Conservation (phyloP, 2,329 filamentous ascomycete species). For the Escovopsis sp. region DNA sequence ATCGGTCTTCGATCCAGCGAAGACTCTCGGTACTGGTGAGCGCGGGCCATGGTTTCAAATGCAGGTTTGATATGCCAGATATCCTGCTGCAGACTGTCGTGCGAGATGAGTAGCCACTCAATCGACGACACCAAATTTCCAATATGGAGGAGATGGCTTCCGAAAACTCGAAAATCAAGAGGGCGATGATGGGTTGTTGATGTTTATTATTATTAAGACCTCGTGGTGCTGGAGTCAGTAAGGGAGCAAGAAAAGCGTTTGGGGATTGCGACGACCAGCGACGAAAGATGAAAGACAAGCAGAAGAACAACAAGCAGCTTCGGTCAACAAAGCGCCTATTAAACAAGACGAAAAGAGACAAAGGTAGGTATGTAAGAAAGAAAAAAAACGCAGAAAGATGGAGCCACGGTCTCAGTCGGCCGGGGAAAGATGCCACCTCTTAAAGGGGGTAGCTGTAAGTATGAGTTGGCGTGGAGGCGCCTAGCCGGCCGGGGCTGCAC, state of each 20-base stretch:
- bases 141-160: not conserved
- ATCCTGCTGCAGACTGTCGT: conserved; percentile 4
- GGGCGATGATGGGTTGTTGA: conserved; percentile 3
- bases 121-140: not conserved
- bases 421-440: conserved; percentile 13
- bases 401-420: conserved; percentile 13
- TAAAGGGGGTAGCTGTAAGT: conserved; percentile 11
- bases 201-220: conserved; percentile 6
- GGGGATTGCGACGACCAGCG: conserved; percentile 22
- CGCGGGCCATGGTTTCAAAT: conserved; percentile 30
- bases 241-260: not conserved
- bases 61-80: conserved; percentile 18
- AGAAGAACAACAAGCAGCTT: conserved; percentile 17
- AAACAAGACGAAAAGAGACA: conserved; percentile 14
- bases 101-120: no score
- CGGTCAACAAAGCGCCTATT: conserved; percentile 29
- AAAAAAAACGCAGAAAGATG: conserved; percentile 20
- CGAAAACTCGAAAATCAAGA: not conserved
- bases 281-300: conserved; percentile 21
- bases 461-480: conserved; percentile 10
- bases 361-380: conserved; percentile 13
- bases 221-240: not conserved
- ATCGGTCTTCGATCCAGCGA: conserved; percentile 41
- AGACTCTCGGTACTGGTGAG: conserved; percentile 33
- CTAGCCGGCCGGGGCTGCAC: conserved; percentile 9